Base-by-base conservation (phyloP, 208 protist genomes). In the Trypanosoma mega region DNA sequence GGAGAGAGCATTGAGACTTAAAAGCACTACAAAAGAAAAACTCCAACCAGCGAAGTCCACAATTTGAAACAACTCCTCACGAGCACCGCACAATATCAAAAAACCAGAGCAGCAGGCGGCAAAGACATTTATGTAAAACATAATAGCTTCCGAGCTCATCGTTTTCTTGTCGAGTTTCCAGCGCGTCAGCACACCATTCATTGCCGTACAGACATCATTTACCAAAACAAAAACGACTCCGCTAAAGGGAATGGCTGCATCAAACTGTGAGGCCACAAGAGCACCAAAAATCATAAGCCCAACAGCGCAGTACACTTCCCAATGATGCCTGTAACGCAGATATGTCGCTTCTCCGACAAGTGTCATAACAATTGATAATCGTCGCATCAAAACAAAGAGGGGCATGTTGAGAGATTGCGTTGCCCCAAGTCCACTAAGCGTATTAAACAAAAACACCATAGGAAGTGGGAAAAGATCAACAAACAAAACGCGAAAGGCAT, bases 291-390 rank as follows among this genome's bases (percentile, higher is more conserved):
- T 23, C 67, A 79, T 74, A 12, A 79, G 33, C 4, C 37, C 12
- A 2, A 79, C 62, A 1, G 68, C 41, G 4, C 23, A 14, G 8
- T 37, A 8, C 46, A 63, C 62, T 24, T 62, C 24, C 9, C 14
- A 18, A 14, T 44, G 18, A 11, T 62, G 48, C 9, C 9, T 16
- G 33, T 55, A 61, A 12, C 24, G 30, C 6, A 73, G 55, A 24
- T 66, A 68, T 16, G 46, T 12, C 20, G 23, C 31, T 39, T 79
- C 67, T 4, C 71, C 56, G 3, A 57, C 3, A 47, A 79, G 49
- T 12, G 67, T 79, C 62, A 79, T 63, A 9, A 57, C n/a, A 57
- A 79, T 74, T 1, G 73, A 74, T 20, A 79, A 44, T n/a, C 73
- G 73, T 14, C 73, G 66, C 18, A 79, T 41, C 30, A 79, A 24